Base-by-base conservation (phyloP, 1,284 basidiomycete species). In the Farysia itapuensis region DNA sequence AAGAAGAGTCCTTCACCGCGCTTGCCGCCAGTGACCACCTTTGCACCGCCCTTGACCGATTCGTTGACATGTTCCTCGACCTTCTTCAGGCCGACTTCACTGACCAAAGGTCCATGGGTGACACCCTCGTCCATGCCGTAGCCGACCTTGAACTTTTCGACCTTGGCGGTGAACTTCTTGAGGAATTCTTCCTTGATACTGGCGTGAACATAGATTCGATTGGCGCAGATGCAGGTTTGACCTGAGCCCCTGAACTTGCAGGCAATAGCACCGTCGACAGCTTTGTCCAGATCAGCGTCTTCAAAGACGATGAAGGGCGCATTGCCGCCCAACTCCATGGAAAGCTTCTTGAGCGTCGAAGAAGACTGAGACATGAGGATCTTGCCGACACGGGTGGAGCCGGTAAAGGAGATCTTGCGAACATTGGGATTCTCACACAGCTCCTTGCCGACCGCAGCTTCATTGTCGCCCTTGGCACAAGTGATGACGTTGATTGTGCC, bases 401-500 rank as follows among this genome's bases (percentile, higher is more conserved):
- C 92, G 2, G 95, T 99, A 78, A 99, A 98, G 6, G 89, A 88
- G 25, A 98, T 83, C 79, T 97, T 98, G 75, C 83, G 86, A 43
- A 94, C 85, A 26, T 77, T 79, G 54, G 83, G 83, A 51, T 78
- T 80, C 65, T 79, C 77, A 52, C 79, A 80, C 29, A 81, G 64
- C 73, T 80, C 80, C 52, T 86, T 86, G 23, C 89, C 92, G 16
- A 94, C 88, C 21, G 86, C 88, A 20, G 74, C 75, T 34, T 92
- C 84, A 68, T 93, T 86, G 35, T 70, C 66, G n/a, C 74, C 74
- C 71, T 87, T 88, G 39, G 85, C 82, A 2, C 90, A 90, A 11
- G 91, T 90, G 33, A 98, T 84, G 43, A 96, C 83, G 78, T 98
- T 97, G 77, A 99, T 85, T 33, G 97, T 93, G 39, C 95, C 95